A percentile compares a stretch with the other conserved stretches of the same genome.
Conservation (phyloP, 1,284 basidiomycete genomes). For the Cutaneotrichosporon dermatis region DNA sequence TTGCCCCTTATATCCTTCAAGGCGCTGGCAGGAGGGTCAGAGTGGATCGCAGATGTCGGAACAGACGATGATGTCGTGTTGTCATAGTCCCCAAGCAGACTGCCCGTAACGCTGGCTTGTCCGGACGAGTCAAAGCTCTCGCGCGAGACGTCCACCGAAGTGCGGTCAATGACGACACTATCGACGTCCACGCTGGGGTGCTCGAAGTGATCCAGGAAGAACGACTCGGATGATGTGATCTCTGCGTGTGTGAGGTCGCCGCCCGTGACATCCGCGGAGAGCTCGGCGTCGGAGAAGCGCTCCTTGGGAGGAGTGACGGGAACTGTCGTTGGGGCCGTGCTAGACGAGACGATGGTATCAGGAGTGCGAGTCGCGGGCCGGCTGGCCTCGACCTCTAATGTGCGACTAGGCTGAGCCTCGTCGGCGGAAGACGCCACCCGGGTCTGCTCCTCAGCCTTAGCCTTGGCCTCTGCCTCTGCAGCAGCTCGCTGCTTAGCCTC, state of each 20-base stretch:
- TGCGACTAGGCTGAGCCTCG: background rate
- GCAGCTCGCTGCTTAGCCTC: background rate
- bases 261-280: background rate
- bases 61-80: conserved; percentile 5
- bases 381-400: background rate
- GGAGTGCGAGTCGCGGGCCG: background rate
- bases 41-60: conserved; percentile 1
- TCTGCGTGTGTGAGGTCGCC: background rate
- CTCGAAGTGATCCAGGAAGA: conserved; percentile 6
- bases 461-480: conserved; percentile 1
- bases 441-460: background rate
- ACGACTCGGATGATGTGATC: background rate
- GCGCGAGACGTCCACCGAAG: background rate
- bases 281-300: background rate
- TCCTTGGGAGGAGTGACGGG: background rate
- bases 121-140: background rate
- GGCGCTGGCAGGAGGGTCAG: background rate
- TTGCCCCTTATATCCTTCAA: conserved; percentile 4
- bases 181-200: conserved; percentile 5
- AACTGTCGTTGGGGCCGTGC: background rate
- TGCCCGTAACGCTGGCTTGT: background rate
- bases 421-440: background rate
- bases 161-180: background rate
- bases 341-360: background rate
- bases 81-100: background rate